Conservation (phyloP, 2,329 filamentous ascomycete species). For the Pestalotiopsis fici region DNA sequence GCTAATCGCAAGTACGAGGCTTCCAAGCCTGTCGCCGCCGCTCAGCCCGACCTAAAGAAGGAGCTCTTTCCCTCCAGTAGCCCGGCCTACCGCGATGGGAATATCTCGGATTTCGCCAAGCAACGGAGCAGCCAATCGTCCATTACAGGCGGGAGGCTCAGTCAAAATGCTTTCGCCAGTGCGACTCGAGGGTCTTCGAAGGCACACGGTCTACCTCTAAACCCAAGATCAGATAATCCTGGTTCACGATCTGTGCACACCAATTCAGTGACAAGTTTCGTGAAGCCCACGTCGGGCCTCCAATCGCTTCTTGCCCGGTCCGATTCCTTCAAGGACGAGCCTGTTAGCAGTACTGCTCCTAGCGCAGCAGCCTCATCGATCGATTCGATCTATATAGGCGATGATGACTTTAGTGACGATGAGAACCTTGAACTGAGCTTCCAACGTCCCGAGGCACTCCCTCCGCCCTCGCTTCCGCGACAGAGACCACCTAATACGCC, state of each 20-base stretch:
- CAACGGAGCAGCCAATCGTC: slow-evolving; percentile 35
- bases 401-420: slow-evolving; percentile 88
- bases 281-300: slow-evolving; percentile 28
- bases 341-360: slow-evolving; percentile 35
- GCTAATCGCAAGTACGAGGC: slow-evolving; percentile 36
- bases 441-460: slow-evolving; percentile 58
- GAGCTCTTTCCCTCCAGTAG: slow-evolving; percentile 61
- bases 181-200: slow-evolving; percentile 41
- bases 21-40: slow-evolving; percentile 24
- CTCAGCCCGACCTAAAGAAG: slow-evolving; percentile 41
- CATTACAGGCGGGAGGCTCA: slow-evolving; percentile 23
- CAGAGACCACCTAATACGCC: slow-evolving; percentile 25
- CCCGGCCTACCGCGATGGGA: slow-evolving; percentile 42
- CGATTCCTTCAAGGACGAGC: slow-evolving; percentile 49
- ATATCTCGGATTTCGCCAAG: slow-evolving; percentile 53
- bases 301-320: slow-evolving; percentile 45
- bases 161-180: slow-evolving; percentile 29
- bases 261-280: slow-evolving; percentile 13
- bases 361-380: slow-evolving; percentile 19
- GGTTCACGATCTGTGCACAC: slow-evolving; percentile 15
- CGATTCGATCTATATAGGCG: slow-evolving; percentile 62
- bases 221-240: slow-evolving; percentile 34
- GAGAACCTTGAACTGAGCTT: slow-evolving; percentile 72
- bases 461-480: slow-evolving; percentile 26
- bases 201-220: slow-evolving; percentile 33